A percentile compares a stretch with the other conserved stretches of the same genome.
Conservation (phyloP, 768 basidiomycete species). For the Naematelia encephala region DNA sequence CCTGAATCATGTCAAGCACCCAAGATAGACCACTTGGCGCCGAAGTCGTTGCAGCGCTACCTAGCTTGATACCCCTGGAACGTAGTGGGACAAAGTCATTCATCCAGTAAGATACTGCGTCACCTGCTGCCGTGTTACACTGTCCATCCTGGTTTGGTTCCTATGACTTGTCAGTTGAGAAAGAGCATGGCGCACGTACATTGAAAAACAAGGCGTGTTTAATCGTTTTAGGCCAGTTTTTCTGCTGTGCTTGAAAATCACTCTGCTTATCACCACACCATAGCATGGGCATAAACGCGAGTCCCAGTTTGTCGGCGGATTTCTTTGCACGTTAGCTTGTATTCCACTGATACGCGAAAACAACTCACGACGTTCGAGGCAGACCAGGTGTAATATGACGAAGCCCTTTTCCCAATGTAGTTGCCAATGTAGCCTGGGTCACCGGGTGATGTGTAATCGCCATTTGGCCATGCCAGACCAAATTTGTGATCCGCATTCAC, state of each 20-base stretch:
- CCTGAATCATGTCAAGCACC: conserved; percentile 61
- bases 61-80: conserved; percentile 59
- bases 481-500: conserved; percentile 54
- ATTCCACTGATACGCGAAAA: neutral
- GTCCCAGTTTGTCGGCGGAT: conserved; percentile 54
- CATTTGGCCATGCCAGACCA: conserved; percentile 67
- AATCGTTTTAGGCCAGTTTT: conserved; percentile 56
- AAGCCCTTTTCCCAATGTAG: conserved; percentile 56
- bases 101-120: conserved; percentile 61
- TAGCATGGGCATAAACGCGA: conserved; percentile 64
- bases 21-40: conserved; percentile 61
- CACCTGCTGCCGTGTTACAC: conserved; percentile 59
- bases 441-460: conserved; percentile 51
- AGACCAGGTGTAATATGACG: conserved; percentile 65
- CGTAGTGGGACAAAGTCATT: conserved; percentile 62
- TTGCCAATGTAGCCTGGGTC: conserved; percentile 53
- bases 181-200: conserved; percentile 59
- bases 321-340: conserved; percentile 1
- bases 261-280: conserved; percentile 60
- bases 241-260: conserved; percentile 36
- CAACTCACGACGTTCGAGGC: conserved; percentile 54
- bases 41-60: conserved; percentile 68
- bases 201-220: conserved; percentile 62
- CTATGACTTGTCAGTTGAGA: neutral
- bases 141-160: conserved; percentile 70